phyloP scores from a whole-genome alignment of 148 eudicot genomes.

The Camellia granthamiana region DNA sequence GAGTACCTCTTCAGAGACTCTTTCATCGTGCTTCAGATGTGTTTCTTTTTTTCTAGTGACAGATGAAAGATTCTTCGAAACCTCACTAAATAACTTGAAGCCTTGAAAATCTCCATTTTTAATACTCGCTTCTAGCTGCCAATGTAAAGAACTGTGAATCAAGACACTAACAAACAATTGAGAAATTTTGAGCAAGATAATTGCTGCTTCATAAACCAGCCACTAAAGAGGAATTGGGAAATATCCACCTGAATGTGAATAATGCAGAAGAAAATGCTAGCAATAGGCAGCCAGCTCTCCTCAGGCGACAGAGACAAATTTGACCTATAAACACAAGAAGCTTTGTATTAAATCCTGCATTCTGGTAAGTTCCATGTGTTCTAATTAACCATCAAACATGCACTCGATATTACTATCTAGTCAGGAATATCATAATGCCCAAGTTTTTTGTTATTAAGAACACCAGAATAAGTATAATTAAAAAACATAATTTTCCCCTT shows the following conservation, averaged over 20 bases:
- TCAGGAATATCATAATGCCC: background rate
- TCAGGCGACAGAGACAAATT: constrained; percentile 83
- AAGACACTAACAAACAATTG: background rate
- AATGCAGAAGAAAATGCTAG: constrained; percentile 77
- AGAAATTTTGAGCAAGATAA: background rate
- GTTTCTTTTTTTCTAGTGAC: constrained; percentile 31
- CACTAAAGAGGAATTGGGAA: background rate
- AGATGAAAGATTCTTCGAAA: constrained; percentile 36
- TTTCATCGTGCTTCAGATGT: constrained; percentile 11
- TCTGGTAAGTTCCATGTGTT: background rate
- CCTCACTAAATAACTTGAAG: constrained; percentile 49
- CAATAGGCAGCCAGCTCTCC: constrained; percentile 94
- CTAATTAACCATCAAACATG: background rate
- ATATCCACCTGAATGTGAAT: constrained; percentile 73
- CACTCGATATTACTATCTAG: background rate
- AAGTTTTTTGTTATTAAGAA: background rate
- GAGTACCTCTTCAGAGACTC: constrained; percentile 36
- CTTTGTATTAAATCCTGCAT: background rate
- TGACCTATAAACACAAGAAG: constrained; percentile 40
- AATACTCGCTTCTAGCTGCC: constrained; percentile 83
- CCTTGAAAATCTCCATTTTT: constrained; percentile 68
- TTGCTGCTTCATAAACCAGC: background rate
- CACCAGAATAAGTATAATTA: background rate
- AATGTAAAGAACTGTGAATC: constrained; percentile 5
- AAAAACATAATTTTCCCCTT: background rate